Percentiles rank a stretch among this genome's conserved stretches.
Evolutionary conservation across 2,329 filamentous ascomycete species (phyloP).

Genomic region (Sclerotinia borealis): DNA sequence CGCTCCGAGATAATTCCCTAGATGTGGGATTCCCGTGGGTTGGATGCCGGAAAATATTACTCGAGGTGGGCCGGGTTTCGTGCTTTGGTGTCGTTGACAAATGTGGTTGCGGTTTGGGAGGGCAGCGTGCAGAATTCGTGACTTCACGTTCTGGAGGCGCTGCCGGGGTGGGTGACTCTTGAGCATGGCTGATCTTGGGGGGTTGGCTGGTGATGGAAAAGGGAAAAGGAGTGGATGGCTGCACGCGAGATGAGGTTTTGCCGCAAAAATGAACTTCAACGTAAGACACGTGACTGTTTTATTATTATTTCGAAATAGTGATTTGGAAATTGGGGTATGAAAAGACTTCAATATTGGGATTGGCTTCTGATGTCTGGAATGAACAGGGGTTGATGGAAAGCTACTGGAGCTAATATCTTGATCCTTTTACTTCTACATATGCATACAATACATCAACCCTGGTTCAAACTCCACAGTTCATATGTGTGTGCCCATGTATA

Average conservation of each 20-base stretch:
- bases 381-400: not conserved
- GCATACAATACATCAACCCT: conserved; percentile 5
- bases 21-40: conserved; percentile 86
- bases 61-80: not conserved
- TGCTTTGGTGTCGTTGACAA: not conserved
- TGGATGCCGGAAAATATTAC: conserved; percentile 95
- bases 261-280: not conserved
- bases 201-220: not conserved
- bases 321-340: not conserved
- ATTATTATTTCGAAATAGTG: not conserved
- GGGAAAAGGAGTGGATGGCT: not conserved
- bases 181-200: not conserved
- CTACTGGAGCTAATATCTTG: not conserved
- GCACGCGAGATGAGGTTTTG: conserved; percentile 2
- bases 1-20: conserved; percentile 93
- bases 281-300: not conserved
- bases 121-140: not conserved
- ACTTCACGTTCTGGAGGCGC: conserved; percentile 9
- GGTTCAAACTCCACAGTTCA: not conserved
- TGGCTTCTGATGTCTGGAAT: not conserved
- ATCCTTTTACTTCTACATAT: conserved; percentile 8
- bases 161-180: not conserved
- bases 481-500: not conserved
- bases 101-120: not conserved
- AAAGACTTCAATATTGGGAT: too few species aligned